Base-by-base conservation (phyloP, 1,284 basidiomycete genomes). In the Phellopilus nigrolimitatus region DNA sequence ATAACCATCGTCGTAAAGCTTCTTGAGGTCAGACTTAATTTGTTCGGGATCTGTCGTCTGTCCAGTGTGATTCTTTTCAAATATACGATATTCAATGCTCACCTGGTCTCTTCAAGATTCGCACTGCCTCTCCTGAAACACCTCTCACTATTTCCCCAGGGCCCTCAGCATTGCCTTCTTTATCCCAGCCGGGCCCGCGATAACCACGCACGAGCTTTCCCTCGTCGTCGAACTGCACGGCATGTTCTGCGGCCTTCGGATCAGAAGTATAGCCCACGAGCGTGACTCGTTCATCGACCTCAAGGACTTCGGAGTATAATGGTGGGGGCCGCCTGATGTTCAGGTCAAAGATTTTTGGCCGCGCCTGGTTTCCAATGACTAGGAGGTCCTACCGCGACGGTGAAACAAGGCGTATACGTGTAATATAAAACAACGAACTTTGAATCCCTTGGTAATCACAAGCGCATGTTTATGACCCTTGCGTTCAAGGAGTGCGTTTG, bases 251-350 rank as follows among this genome's bases (percentile, higher is more conserved):
- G 0, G 85, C 80, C 31, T 84, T 68, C 0, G 94, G 93, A 62
- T 98, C 95, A 9, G 85, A 90, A 0, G 93, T 91, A 63, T 91
- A 97, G 5, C 94, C 94, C 0, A 97, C 86, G 5, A 97, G 76
- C 0, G 95, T 97, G 4, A 98, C 94, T 2, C 95, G 83, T 68
- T 99, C 95, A 61, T 97, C 92, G 1, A 97, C 83, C 65, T 97
- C 93, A 19, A 95, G 64, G 1, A 97, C 86, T 1, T 75, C 74
- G 1, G 82, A 79, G 65, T 95, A 97, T 3, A 97, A 73, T 3
- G 91, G 87, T 0, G 81, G 66, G 0, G 89, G 78, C 27, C 93
- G 85, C 41, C 87, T 75, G 64, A 93, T 86, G 66, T 92, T 87
- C 43, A 95, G 74, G 68, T 94, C 91, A 62, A 94, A 94, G 56